Percentiles rank a stretch among this genome's conserved stretches.
Conservation (phyloP, 805 yeast species). For the Danielia reshetovae region DNA sequence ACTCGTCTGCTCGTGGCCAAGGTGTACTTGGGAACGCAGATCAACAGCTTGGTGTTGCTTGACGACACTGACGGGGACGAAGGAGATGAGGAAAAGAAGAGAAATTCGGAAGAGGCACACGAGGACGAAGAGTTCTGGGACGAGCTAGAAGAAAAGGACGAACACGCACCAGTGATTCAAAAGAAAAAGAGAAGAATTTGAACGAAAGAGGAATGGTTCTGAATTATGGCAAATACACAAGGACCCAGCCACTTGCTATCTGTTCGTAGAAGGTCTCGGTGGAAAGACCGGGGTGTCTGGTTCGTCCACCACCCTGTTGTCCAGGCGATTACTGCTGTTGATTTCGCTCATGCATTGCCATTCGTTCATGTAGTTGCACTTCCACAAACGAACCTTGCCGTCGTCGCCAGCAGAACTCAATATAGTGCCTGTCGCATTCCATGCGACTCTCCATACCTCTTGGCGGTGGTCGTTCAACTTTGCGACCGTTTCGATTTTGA, state of each 20-base stretch:
- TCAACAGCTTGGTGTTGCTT: conserved; percentile 48
- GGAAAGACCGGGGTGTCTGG: conserved; percentile 6
- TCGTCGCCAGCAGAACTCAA: conserved; percentile 94
- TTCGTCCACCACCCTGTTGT: conserved; percentile 7
- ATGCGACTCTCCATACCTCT: conserved; percentile 94
- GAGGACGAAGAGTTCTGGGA: conserved; percentile 36
- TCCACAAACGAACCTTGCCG: conserved; percentile 89
- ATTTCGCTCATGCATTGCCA: conserved; percentile 88
- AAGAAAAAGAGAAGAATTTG: conserved; percentile 24
- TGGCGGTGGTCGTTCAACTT: conserved; percentile 73
- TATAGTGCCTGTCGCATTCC: conserved; percentile 93
- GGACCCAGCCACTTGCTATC: neutral
- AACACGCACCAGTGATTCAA: conserved; percentile 19
- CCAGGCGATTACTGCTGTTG: conserved; percentile 18
- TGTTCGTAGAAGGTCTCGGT: conserved; percentile 1
- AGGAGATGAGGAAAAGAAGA: conserved; percentile 28
- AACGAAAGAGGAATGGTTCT: neutral
- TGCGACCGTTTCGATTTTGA: conserved; percentile 56
- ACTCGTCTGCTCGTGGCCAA: conserved; percentile 62
- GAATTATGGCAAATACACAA: neutral
- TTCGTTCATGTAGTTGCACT: conserved; percentile 76
- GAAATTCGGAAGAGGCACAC: conserved; percentile 23
- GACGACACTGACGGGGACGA: conserved; percentile 43
- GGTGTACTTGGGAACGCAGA: conserved; percentile 72
- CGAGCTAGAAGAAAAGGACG: conserved; percentile 31